Base-by-base conservation (phyloP, 2,329 filamentous ascomycete species). In the Ophiostoma ulmi region DNA sequence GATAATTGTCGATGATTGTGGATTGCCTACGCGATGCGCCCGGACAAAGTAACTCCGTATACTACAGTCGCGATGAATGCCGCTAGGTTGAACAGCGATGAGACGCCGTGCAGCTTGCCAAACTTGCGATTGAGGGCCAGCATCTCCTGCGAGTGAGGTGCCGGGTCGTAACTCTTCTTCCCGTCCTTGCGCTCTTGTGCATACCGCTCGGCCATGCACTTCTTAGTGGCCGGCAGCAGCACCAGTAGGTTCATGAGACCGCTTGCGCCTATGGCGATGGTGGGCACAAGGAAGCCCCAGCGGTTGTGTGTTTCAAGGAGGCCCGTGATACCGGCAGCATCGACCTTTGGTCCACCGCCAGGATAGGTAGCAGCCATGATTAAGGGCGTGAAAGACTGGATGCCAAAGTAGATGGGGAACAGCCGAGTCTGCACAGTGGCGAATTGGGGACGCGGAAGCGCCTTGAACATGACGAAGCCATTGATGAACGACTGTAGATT, bases 131-230 rank as follows among this genome's bases (percentile, higher is more conserved):
- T 97, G 75, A 97, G 80, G 10, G 83, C 84, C 75, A 87, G 80
- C 94, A 98, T 97, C 81, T 94, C 92, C 75, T 89, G 84, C 5
- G 91, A 95, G 76, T 97, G 92, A 55, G 93, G 91, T 0, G 89
- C 86, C 69, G 87, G 82, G 74, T 97, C 93, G 76, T 91, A 91
- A 79, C 89, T 92, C 78, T 91, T 91, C 85, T 97, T 97, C 70
- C 93, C 93, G 78, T 97, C 94, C 76, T 90, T 88, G 73, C 90
- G 93, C 83, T 94, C 94, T 83, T 97, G 94, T 67, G 89, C 86
- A 76, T 91, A 91, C 77, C 93, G 85, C 79, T 91, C 83, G 74
- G 84, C 86, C 86, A 96, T 97, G 41, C 90, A 83, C 75, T 87
- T 86, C 48, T 87, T 90, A 1, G 93, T 95, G 74, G 87, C 83